phyloP scores from a whole-genome alignment of 2,329 filamentous ascomycete genomes.

The Diaporthe sp. region DNA sequence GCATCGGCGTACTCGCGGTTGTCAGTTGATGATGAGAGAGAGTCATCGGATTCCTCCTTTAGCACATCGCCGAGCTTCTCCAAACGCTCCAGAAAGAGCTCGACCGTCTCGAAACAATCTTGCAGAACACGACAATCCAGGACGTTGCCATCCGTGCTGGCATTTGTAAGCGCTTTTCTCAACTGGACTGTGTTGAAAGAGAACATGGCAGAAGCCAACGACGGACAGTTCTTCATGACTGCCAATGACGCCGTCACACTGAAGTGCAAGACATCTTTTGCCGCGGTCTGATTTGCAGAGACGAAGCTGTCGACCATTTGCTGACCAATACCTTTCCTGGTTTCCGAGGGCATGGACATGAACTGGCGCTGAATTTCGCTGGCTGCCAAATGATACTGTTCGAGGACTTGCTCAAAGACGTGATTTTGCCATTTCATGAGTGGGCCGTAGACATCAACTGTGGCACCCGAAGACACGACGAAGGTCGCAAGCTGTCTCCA shows the following conservation, averaged over 20 bases:
- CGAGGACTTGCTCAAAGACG: slow-evolving; percentile 69
- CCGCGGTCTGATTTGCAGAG: slow-evolving; percentile 64
- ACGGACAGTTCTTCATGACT: slow-evolving; percentile 62
- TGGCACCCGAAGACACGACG: slow-evolving; percentile 62
- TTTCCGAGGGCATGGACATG: slow-evolving; percentile 62
- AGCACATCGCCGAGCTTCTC: slow-evolving; percentile 56
- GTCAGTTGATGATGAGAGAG: slow-evolving; percentile 44
- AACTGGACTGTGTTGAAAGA: slow-evolving; percentile 66
- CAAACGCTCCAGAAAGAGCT: slow-evolving; percentile 61
- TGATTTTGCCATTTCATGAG: slow-evolving; percentile 70
- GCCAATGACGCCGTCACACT: slow-evolving; percentile 65
- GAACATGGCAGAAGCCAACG: slow-evolving; percentile 63
- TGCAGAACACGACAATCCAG: slow-evolving; percentile 65
- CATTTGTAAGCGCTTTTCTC: slow-evolving; percentile 64
- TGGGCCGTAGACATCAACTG: slow-evolving; percentile 58
- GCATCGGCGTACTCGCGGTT: slow-evolving; percentile 63
- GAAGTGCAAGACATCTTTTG: slow-evolving; percentile 66
- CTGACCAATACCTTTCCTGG: slow-evolving; percentile 57
- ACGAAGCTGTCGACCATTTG: slow-evolving; percentile 65
- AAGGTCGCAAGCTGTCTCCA: slow-evolving; percentile 75
- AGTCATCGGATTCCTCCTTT: slow-evolving; percentile 52
- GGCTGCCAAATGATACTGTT: slow-evolving; percentile 70
- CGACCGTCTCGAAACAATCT: slow-evolving; percentile 61
- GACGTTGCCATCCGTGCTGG: slow-evolving; percentile 57
- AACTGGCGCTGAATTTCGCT: slow-evolving; percentile 70